Evolutionary conservation across 2,329 filamentous ascomycete genomes (phyloP), one percentile per base, ranked within the genome.

Genomic region (Verticillium alfalfae): DNA sequence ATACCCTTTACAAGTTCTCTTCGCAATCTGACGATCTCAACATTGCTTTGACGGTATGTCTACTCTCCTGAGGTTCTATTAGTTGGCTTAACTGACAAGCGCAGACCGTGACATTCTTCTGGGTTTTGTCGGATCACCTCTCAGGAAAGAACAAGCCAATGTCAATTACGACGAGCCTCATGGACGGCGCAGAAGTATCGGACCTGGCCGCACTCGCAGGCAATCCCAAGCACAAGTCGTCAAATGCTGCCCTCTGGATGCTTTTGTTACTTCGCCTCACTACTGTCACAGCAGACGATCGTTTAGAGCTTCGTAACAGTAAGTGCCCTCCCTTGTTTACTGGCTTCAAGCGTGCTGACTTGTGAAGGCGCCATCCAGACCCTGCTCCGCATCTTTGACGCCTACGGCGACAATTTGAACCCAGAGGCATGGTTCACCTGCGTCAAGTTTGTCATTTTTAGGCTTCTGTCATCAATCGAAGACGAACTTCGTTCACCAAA

Each of bases 1-100:
- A 96, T 76, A 92, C 93, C 12, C 84, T 99, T 26, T 92, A 92
- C 70, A 89, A 90, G 66, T 99, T 98, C 74, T 93, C 92, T 68
- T 89, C 88, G 0, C 95, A 99, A 73, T 84, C 89, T 66, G 91
- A 96, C 67, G 95, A 99, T 70, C 82, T 99, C 41, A 99, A 99
- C 68, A 96, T 98, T 69, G 94, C 94, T 0, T 80, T 99, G 34
- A 98, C 95, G 38, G 90, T 91, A 79, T 75, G 84, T 73, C n/a
- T 16, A 1, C 41, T 58, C 15, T 22, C 39, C 59, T 26, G 10
- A 18, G 26, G 54, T 65, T 22, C 12, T 8, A 5, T 66, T 66
- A 39, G 39, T 26, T 2, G 59, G 68, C 60, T 58, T 63, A 59
- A 34, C 67, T 67, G 59, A 70, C 16, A 5, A 57, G 26, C 34